Evolutionary conservation across 2,329 filamentous ascomycete genomes (phyloP).

Genomic region (Pseudogymnoascus sp.): DNA sequence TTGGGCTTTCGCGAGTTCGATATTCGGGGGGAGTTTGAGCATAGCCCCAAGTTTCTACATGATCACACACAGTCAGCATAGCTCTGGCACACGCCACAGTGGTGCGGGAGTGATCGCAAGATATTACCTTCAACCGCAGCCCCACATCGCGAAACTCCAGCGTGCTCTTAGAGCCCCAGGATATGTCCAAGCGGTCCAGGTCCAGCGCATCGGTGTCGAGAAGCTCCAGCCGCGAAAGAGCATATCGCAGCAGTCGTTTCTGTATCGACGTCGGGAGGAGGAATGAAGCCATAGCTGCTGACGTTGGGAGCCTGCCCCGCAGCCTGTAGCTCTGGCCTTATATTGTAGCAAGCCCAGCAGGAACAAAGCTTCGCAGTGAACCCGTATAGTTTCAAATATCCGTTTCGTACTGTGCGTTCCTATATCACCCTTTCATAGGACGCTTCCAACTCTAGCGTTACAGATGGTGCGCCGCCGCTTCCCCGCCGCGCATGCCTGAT

Average conservation of each 20-base stretch:
- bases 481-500: slow-evolving; percentile 3
- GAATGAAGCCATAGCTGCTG: slow-evolving; percentile 27
- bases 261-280: slow-evolving; percentile 59
- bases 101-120: background rate
- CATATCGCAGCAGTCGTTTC: slow-evolving; percentile 83
- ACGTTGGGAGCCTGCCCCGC: background rate
- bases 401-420: background rate
- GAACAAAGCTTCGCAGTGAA: background rate
- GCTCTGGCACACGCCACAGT: background rate
- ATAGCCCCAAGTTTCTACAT: slow-evolving; percentile 68
- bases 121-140: slow-evolving; percentile 60
- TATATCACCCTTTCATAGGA: background rate
- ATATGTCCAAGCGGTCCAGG: slow-evolving; percentile 76
- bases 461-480: slow-evolving; percentile 3
- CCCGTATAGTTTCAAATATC: background rate
- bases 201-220: slow-evolving; percentile 83
- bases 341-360: background rate
- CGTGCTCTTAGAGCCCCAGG: slow-evolving; percentile 71
- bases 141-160: slow-evolving; percentile 84
- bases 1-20: slow-evolving; percentile 65
- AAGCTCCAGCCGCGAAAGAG: slow-evolving; percentile 72
- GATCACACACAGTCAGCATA: background rate
- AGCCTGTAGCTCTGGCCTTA: background rate
- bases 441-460: slow-evolving; percentile 5
- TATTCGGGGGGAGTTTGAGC: slow-evolving; percentile 64